These are phyloP conservation scores for Dorcoceras hygrometricum DNA, from an alignment of 257 asterid species.

Conservation along the genomic window DNA sequence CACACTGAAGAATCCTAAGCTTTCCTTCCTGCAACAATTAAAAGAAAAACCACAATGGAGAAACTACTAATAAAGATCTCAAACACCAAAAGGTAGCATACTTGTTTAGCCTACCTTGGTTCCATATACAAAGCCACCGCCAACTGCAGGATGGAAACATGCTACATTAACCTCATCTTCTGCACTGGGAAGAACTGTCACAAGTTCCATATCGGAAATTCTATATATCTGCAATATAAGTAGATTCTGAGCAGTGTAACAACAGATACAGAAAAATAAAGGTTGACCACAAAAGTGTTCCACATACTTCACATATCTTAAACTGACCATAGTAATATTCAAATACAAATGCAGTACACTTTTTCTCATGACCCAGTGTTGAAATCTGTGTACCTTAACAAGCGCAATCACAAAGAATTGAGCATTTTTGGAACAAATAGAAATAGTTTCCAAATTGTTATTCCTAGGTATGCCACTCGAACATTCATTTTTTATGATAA, in stretches of 20 bases:
- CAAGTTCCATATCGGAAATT: slow-evolving; percentile 95
- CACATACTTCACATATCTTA: slow-evolving; percentile 7
- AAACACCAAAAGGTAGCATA: background rate
- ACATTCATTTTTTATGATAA: background rate
- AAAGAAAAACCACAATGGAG: slow-evolving; percentile 12
- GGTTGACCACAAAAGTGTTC: background rate
- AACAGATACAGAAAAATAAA: background rate
- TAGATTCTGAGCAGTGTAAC: slow-evolving; percentile 19
- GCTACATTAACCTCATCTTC: slow-evolving; percentile 99
- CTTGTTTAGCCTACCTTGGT: slow-evolving; percentile 60
- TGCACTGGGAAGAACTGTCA: slow-evolving; percentile 92
- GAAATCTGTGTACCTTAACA: slow-evolving; percentile 9
- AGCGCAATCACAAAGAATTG: background rate
- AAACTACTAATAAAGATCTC: slow-evolving; percentile 11
- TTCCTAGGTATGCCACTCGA: slow-evolving; percentile 2
- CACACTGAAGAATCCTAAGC: slow-evolving; percentile 79
- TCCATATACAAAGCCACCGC: slow-evolving; percentile 97
- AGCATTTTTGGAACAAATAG: background rate
- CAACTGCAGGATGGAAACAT: slow-evolving; percentile 91
- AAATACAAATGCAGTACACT: slow-evolving; percentile 4
- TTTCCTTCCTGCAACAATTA: slow-evolving; percentile 78
- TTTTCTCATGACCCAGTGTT: slow-evolving; percentile 1
- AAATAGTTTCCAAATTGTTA: background rate
- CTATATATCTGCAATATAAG: slow-evolving; percentile 61
- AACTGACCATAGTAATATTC: background rate